phyloP scores from a whole-genome alignment of 75 land plant species.

The Cunninghamia lanceolata region DNA sequence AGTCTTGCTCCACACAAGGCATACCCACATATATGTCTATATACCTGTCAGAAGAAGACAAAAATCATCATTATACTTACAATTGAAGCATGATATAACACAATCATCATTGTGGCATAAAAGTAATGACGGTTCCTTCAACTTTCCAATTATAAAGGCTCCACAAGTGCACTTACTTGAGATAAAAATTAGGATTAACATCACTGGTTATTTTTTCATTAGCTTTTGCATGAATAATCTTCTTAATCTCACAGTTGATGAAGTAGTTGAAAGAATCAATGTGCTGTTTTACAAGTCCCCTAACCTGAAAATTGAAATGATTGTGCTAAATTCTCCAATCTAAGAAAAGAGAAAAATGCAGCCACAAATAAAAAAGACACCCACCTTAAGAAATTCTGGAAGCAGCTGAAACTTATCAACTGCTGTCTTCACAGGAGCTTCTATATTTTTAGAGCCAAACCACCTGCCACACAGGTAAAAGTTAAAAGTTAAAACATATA shows the following conservation, averaged over 20 bases:
- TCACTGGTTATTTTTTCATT: slow-evolving; percentile 63
- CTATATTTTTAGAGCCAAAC: slow-evolving; percentile 20
- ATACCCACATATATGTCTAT: slow-evolving; percentile 70
- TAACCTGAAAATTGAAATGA: slow-evolving; percentile 47
- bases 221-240: slow-evolving; percentile 76
- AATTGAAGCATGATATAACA: slow-evolving; percentile 2
- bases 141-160: neutral
- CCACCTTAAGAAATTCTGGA: slow-evolving; percentile 89
- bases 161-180: slow-evolving; percentile 44
- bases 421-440: slow-evolving; percentile 67
- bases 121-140: neutral
- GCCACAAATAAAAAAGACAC: neutral
- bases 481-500: neutral
- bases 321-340: neutral
- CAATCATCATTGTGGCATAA: neutral
- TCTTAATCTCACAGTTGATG: slow-evolving; percentile 76
- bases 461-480: neutral
- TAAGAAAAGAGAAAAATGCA: neutral
- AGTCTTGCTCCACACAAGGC: slow-evolving; percentile 61
- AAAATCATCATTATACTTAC: neutral
- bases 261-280: slow-evolving; percentile 96
- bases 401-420: slow-evolving; percentile 92
- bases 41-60: slow-evolving; percentile 40
- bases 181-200: slow-evolving; percentile 52
- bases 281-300: slow-evolving; percentile 95